Conservation (phyloP, 148 eudicot genomes). For the Spergularia marina region DNA sequence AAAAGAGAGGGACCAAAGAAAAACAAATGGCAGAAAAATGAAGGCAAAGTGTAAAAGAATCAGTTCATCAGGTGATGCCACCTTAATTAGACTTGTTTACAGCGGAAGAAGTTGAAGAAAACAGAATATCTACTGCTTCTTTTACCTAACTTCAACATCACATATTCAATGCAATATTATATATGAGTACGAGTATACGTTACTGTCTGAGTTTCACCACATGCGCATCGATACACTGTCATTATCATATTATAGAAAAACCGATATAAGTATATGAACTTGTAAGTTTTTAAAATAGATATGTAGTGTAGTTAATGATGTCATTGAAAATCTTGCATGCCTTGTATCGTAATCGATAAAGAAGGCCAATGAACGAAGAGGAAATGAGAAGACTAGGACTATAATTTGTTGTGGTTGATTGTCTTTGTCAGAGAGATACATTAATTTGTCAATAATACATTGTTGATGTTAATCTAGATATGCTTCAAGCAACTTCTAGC, state of each 20-base stretch:
- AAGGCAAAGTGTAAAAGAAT: constrained; percentile 15
- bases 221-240: background rate
- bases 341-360: background rate
- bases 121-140: constrained; percentile 4
- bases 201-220: background rate
- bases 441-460: background rate
- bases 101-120: constrained; percentile 13
- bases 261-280: no score
- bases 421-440: background rate
- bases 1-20: constrained; percentile 13
- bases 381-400: background rate
- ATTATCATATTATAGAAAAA: no score
- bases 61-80: constrained; percentile 20
- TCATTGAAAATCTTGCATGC: no score
- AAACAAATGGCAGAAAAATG: constrained; percentile 6
- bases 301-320: no score
- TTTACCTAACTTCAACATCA: constrained; percentile 19
- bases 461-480: background rate
- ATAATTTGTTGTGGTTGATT: background rate
- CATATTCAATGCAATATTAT: background rate
- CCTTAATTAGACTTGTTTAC: constrained; percentile 11
- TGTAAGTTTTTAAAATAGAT: no score
- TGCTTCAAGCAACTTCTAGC: background rate
- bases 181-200: background rate
- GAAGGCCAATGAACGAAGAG: background rate